phyloP scores from a whole-genome alignment of 2,329 filamentous ascomycete genomes.

The Capronia coronata region DNA sequence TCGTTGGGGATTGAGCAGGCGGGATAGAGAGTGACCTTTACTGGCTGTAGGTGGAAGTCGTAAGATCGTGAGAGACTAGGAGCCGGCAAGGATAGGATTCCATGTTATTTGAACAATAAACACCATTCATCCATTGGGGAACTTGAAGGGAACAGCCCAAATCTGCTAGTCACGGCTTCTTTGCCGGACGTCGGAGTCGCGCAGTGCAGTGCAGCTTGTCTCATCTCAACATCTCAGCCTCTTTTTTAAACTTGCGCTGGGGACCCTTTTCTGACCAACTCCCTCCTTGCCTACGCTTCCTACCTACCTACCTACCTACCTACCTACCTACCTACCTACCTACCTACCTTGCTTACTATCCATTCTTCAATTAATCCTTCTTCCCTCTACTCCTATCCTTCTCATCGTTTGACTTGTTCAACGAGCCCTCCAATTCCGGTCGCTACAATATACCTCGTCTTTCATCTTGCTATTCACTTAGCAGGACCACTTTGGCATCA shows the following conservation, averaged over 20 bases:
- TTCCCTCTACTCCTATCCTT: constrained; percentile 1
- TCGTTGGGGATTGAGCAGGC: background rate
- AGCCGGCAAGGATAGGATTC: too few relatives aligned
- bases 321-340: too few relatives aligned
- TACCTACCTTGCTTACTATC: background rate
- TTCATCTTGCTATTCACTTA: constrained; percentile 25
- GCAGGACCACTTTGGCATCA: constrained; percentile 9
- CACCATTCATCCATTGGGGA: too few relatives aligned
- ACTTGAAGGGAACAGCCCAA: too few relatives aligned
- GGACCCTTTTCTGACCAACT: too few relatives aligned
- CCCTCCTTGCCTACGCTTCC: too few relatives aligned
- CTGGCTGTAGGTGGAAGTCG: too few relatives aligned
- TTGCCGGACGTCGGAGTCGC: constrained; percentile 6
- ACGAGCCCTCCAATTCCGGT: background rate
- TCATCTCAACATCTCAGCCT: background rate
- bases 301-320: too few relatives aligned
- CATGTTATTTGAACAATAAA: too few relatives aligned
- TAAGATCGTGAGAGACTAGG: background rate
- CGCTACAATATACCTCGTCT: background rate
- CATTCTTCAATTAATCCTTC: constrained; percentile 7
- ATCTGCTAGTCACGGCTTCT: background rate
- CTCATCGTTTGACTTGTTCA: background rate
- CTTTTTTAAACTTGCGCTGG: background rate
- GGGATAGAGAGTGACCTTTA: too few relatives aligned
- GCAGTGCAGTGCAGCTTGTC: background rate